Conservation (phyloP, 352 stramenopile genomes). For the Globisporangium yorkense region DNA sequence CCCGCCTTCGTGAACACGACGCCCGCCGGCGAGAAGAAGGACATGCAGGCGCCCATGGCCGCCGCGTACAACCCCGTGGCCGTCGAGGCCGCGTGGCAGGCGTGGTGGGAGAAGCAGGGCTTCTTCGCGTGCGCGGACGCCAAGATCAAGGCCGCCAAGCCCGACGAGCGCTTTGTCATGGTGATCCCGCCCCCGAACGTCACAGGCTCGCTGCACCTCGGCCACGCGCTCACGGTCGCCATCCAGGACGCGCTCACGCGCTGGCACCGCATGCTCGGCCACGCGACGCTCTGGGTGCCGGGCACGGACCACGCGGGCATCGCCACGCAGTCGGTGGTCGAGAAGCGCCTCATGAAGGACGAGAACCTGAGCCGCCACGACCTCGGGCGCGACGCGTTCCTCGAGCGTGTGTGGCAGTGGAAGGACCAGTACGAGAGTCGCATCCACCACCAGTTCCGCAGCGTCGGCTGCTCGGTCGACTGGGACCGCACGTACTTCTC, state of each 20-base stretch:
- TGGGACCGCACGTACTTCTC: constrained; percentile 98
- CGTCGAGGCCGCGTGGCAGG: constrained; percentile 98
- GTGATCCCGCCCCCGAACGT: constrained; percentile 90
- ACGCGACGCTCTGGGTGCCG: constrained; percentile 97
- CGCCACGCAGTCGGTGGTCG: constrained; percentile 94
- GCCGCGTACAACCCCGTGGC: constrained; percentile 94
- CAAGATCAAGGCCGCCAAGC: constrained; percentile 62
- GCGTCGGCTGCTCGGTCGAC: constrained; percentile 95
- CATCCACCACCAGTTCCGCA: constrained; percentile 85
- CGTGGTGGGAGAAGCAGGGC: constrained; percentile 96
- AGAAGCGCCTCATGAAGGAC: constrained; percentile 86
- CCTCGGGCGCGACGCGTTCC: constrained; percentile 90
- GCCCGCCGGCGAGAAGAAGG: constrained; percentile 94
- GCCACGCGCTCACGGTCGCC: constrained; percentile 97
- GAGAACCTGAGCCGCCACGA: constrained; percentile 81
- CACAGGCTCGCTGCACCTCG: constrained; percentile 93
- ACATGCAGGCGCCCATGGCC: constrained; percentile 88
- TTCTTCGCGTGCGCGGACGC: constrained; percentile 95
- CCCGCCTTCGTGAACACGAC: constrained; percentile 90
- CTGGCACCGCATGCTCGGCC: constrained; percentile 98
- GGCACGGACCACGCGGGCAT: constrained; percentile 99
- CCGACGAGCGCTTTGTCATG: constrained; percentile 96
- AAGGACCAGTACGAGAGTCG: constrained; percentile 91
- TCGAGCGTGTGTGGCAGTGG: constrained; percentile 95
- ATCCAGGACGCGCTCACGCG: constrained; percentile 96